Conservation (phyloP, 2,329 filamentous ascomycete genomes). For the Cordyceps fumosorosea region DNA sequence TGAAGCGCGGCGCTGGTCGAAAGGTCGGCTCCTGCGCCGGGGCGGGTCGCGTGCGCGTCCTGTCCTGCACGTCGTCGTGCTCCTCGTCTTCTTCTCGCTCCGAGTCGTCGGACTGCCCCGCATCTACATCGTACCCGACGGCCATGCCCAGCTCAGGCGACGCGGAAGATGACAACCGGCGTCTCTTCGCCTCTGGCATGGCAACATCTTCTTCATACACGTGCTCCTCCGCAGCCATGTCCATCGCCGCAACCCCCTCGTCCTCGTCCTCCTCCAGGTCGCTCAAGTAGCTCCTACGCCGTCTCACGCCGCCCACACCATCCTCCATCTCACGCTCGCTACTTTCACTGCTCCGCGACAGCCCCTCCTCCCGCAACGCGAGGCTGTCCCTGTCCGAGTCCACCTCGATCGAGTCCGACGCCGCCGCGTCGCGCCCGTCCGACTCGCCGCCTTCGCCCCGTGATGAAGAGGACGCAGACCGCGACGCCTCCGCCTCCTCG, state of each 20-base stretch:
- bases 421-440: constrained; percentile 11
- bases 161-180: constrained; percentile 6
- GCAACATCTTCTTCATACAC: neutral
- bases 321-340: neutral
- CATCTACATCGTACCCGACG: neutral
- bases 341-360: neutral
- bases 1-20: constrained; percentile 34
- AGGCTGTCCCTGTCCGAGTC: constrained; percentile 18
- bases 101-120: neutral
- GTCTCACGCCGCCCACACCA: no score
- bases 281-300: neutral
- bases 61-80: constrained; percentile 4
- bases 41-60: constrained; percentile 14
- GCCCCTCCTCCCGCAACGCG: neutral
- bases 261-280: constrained; percentile 8
- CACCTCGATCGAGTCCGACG: constrained; percentile 23
- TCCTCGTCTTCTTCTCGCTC: constrained; percentile 10
- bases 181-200: constrained; percentile 19
- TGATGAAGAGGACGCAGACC: neutral
- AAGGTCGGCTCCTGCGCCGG: constrained; percentile 31
- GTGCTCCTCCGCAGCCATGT: neutral
- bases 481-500: constrained; percentile 25
- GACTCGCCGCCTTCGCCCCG: constrained; percentile 4
- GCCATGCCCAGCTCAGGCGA: neutral
- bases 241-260: constrained; percentile 3